phyloP scores from a whole-genome alignment of 495 filamentous ascomycete species.

The Tuber brumale region DNA sequence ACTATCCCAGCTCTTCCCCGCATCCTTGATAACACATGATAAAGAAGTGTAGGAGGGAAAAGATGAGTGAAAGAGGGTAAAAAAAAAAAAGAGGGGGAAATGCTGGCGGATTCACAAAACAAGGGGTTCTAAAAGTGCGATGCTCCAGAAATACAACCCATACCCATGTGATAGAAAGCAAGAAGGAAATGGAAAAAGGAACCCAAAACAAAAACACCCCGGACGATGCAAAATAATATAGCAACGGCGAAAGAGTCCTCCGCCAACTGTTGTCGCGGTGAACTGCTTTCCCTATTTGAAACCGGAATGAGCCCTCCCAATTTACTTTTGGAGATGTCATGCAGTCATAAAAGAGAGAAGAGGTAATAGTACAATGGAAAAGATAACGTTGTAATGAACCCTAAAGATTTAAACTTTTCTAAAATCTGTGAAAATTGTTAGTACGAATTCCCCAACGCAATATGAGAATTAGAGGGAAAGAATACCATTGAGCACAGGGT shows the following conservation, averaged over 20 bases:
- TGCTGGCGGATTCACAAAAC: conserved; percentile 38
- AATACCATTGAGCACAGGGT: conserved; percentile 88
- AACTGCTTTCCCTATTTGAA: conserved; percentile 33
- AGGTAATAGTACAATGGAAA: conserved; percentile 39
- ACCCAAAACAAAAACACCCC: conserved; percentile 41
- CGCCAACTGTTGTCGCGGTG: conserved; percentile 25
- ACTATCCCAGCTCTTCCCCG: background rate
- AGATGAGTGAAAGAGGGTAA: conserved; percentile 14
- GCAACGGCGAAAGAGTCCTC: conserved; percentile 34
- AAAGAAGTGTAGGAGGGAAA: conserved; percentile 36
- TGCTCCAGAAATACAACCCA: conserved; percentile 40
- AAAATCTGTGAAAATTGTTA: conserved; percentile 53
- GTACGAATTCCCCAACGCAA: conserved; percentile 16
- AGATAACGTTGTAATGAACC: conserved; percentile 19
- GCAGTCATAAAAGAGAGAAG: conserved; percentile 42
- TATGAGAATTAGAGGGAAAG: conserved; percentile 5
- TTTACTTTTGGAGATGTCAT: conserved; percentile 40
- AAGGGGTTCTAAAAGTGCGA: conserved; percentile 39
- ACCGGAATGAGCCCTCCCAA: conserved; percentile 36
- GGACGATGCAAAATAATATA: conserved; percentile 40
- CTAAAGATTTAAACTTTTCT: conserved; percentile 52
- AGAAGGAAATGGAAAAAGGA: conserved; percentile 37
- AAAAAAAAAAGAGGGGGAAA: conserved; percentile 27
- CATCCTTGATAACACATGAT: conserved; percentile 26
- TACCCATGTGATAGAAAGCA: conserved; percentile 31